A percentile compares a stretch with the other conserved stretches of the same genome.
Conservation (phyloP, 1,284 basidiomycete species). For the Sporisorium sorghi region DNA sequence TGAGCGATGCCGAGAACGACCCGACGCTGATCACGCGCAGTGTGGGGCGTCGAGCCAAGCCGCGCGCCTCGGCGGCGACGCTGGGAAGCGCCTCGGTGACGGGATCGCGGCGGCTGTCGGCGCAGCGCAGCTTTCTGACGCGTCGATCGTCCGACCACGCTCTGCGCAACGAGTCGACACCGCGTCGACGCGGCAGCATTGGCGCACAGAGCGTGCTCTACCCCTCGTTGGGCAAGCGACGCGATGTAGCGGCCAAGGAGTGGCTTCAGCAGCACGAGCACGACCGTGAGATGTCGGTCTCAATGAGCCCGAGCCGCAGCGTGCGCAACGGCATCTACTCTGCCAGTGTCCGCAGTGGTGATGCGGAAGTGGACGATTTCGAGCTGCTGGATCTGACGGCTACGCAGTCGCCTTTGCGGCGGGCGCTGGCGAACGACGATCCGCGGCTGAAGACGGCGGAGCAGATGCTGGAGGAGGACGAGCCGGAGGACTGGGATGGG, state of each 20-base stretch:
- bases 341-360: slow-evolving; percentile 30
- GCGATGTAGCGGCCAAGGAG: slow-evolving; percentile 87
- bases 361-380: slow-evolving; percentile 31
- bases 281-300: slow-evolving; percentile 41
- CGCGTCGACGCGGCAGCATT: slow-evolving; percentile 77
- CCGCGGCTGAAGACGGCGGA: slow-evolving; percentile 62
- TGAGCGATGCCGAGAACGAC: slow-evolving; percentile 44
- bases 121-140: slow-evolving; percentile 63
- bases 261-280: slow-evolving; percentile 73
- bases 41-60: slow-evolving; percentile 34
- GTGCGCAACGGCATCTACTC: slow-evolving; percentile 26
- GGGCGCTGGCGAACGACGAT: slow-evolving; percentile 44
- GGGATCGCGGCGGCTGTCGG: slow-evolving; percentile 54
- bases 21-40: slow-evolving; percentile 27
- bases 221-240: slow-evolving; percentile 77
- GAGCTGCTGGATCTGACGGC: slow-evolving; percentile 48
- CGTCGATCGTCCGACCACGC: slow-evolving; percentile 66
- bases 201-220: slow-evolving; percentile 72
- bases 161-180: slow-evolving; percentile 72
- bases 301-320: slow-evolving; percentile 46
- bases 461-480: slow-evolving; percentile 74
- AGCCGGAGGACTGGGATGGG: slow-evolving; percentile 88
- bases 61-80: slow-evolving; percentile 31
- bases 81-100: slow-evolving; percentile 32
- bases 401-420: slow-evolving; percentile 40